Evolutionary conservation across 441 rosid species (phyloP).

Genomic region (Pelargonium citronellum): DNA sequence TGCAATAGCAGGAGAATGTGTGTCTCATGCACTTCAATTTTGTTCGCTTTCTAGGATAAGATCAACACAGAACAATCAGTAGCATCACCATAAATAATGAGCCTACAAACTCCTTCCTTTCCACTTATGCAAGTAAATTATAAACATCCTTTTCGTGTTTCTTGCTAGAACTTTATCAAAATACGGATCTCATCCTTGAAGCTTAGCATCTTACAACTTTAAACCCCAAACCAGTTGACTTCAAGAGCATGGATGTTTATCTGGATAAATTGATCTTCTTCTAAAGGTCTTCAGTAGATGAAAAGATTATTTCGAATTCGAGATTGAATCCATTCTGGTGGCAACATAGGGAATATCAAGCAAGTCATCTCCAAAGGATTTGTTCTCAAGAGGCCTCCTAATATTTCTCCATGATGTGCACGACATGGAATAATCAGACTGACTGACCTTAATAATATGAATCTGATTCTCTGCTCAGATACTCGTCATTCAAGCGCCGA

Average conservation of each 20-base stretch:
- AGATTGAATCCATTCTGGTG: no score
- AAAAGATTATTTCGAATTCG: no score
- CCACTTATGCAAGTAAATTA: neutral
- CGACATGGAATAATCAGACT: neutral
- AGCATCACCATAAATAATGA: neutral
- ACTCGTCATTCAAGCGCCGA: neutral
- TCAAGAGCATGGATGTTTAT: no score
- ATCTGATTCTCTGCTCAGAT: neutral
- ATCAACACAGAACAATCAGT: neutral
- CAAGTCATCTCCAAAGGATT: conserved; percentile 2
- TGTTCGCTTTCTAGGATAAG: neutral
- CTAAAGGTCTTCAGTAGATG: no score
- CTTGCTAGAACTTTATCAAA: no score
- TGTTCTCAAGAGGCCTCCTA: neutral
- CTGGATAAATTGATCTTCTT: no score
- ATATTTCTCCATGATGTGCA: neutral
- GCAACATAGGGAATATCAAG: no score
- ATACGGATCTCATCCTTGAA: neutral
- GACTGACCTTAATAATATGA: conserved; percentile 3
- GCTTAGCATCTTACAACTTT: neutral
- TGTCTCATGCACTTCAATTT: neutral
- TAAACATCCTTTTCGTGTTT: no score
- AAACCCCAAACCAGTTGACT: neutral
- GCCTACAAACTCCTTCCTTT: conserved; percentile 1
- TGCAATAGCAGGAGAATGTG: neutral